Evolutionary conservation across 2,329 filamentous ascomycete species (phyloP), one percentile per base, ranked within the genome.

Genomic region (Hansfordia pulvinata): DNA sequence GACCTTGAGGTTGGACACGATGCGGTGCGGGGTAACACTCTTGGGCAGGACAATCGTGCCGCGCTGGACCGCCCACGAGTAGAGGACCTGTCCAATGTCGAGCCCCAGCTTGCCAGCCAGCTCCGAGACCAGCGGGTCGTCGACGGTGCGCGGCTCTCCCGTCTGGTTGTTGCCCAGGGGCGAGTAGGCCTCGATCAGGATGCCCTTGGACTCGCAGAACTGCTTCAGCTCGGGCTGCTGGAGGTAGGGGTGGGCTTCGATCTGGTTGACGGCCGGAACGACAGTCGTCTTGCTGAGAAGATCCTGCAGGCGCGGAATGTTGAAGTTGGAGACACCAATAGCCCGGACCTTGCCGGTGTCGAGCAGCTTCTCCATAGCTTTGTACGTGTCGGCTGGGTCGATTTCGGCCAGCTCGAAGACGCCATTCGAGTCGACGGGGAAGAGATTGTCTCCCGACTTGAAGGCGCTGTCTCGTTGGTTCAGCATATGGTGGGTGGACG

Each of bases 201-300:
- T 76, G 33, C 57, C 57, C 46, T 76, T 65, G 35, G 58, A 46
- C 28, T 63, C 50, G 51, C 64, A 71, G 48, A 64, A 72, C 10
- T 62, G 53, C 6, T 75, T 47, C 16, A 81, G 51, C 11, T 64
- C 56, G 2, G 53, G 52, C 43, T 70, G 75, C 44, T 77, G 75
- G 8, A 80, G 58, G 40, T 76, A 76, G 2, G 75, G 72, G 46
- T 80, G 73, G 27, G 70, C 70, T 46, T 80, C 75, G 35, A 80
- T 70, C 51, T 80, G 75, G 50, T 80, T 79, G 38, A 66, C 64
- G 2, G 69, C 69, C 2, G 75, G 75, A 2, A 57, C 51, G 8
- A 72, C 56, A 20, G 52, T 61, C n/a, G 64, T 63, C 38, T 66
- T 64, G 26, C 43, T 30, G 12, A 62, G 43, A 21, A 66, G 46